These are phyloP conservation scores for Exophiala xenobiotica DNA, from an alignment of 2,329 filamentous ascomycete species.

Conservation along the genomic window DNA sequence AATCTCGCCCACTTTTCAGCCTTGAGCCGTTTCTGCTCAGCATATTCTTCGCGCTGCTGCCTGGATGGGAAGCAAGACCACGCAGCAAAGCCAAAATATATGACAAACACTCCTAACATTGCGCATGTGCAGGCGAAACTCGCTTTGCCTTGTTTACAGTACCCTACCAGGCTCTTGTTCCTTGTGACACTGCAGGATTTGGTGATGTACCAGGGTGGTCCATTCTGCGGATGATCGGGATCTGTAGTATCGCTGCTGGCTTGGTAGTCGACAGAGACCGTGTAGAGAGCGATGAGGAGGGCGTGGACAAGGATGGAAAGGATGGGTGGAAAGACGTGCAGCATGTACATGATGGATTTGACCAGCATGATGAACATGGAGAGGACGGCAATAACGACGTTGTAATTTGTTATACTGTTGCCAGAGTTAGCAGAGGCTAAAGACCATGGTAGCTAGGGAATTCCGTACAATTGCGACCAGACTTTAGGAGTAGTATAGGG, in stretches of 20 bases:
- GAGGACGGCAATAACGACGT: conserved; percentile 61
- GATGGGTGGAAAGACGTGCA: conserved; percentile 58
- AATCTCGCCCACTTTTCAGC: conserved; percentile 36
- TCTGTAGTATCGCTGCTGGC: conserved; percentile 60
- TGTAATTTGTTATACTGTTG: conserved; percentile 58
- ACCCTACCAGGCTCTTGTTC: conserved; percentile 47
- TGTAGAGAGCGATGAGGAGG: conserved; percentile 53
- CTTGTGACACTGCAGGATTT: conserved; percentile 58
- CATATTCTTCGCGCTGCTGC: conserved; percentile 39
- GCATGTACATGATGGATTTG: conserved; percentile 56
- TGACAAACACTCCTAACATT: conserved; percentile 43
- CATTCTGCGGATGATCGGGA: conserved; percentile 52
- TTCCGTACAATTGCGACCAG: conserved; percentile 60
- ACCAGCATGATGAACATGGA: conserved; percentile 61
- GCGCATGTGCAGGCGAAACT: conserved; percentile 57
- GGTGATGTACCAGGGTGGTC: conserved; percentile 63
- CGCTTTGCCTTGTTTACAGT: conserved; percentile 61
- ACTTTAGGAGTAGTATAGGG: conserved; percentile 55
- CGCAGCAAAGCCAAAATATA: conserved; percentile 25
- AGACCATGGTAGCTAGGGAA: conserved; percentile 4
- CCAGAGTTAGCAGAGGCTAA: neutral
- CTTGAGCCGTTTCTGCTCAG: conserved; percentile 37
- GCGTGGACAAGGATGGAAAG: conserved; percentile 54
- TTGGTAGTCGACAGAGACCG: conserved; percentile 57
- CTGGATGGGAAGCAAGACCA: conserved; percentile 36